Conservation (phyloP, 2,329 filamentous ascomycete genomes). For the Xylaria sp. region DNA sequence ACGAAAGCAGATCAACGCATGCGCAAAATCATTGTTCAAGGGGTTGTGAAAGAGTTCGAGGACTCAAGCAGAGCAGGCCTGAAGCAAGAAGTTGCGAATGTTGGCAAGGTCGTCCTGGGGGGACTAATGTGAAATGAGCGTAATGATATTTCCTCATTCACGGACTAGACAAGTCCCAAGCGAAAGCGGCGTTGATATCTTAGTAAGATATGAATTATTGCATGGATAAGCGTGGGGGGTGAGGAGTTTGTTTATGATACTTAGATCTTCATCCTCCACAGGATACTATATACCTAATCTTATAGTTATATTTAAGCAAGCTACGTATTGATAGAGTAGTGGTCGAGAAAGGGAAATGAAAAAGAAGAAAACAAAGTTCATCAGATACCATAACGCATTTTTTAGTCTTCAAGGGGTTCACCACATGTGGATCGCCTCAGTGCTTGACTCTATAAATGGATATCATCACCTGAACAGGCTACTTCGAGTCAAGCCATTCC, state of each 20-base stretch:
- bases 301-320: not conserved
- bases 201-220: not conserved
- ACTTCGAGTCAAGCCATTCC: constrained; percentile 29
- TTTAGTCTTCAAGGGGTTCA: constrained; percentile 58
- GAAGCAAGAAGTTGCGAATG: constrained; percentile 82
- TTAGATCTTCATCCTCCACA: constrained; percentile 27
- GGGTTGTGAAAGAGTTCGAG: constrained; percentile 91
- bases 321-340: not conserved
- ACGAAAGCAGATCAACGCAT: constrained; percentile 87
- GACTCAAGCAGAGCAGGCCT: constrained; percentile 80
- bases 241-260: constrained; percentile 2
- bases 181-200: constrained; percentile 1
- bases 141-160: constrained; percentile 16
- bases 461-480: constrained; percentile 82
- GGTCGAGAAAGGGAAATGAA: not conserved
- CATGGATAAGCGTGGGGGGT: not conserved
- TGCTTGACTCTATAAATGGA: constrained; percentile 98
- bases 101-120: constrained; percentile 89
- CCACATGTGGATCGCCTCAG: constrained; percentile 70
- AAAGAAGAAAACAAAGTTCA: constrained; percentile 45
- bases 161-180: constrained; percentile 3
- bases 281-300: constrained; percentile 24
- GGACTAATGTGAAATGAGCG: constrained; percentile 72
- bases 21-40: constrained; percentile 87
- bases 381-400: constrained; percentile 63